Evolutionary conservation across 1,284 basidiomycete species (phyloP), one percentile per base, ranked within the genome.

Genomic region (Papiliotrema laurentii): DNA sequence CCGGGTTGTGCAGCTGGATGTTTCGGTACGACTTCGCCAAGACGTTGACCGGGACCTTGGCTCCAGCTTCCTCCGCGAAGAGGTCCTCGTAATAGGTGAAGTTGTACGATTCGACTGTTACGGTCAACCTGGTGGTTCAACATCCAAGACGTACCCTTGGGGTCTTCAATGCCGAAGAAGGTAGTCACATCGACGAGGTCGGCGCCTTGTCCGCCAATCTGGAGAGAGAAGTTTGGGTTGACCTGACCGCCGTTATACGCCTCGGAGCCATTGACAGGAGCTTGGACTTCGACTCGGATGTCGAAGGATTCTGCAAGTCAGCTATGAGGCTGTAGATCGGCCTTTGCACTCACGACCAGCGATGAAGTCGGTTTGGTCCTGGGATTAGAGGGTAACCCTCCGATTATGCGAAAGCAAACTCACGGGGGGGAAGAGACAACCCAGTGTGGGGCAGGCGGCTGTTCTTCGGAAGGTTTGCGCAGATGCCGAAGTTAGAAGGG

Each of bases 221-320:
- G 61, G 45, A 77, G 51, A 24, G 55, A 44, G 45, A 75, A 75
- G 39, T 65, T 61, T 5, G 55, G 33, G 57, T 62, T 54, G 27
- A 66, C 63, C 6, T 54, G 51, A 46, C 75, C 75, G 45, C 60
- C 56, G 64, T 74, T 74, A 59, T 62, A 75, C 1, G 74, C 67
- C 51, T 71, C 64, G 3, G 70, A 58, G 21, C 74, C 74, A 55
- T 75, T 75, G 13, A 68, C 59, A 9, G 74, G 75, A 1, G 75
- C 75, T 51, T 76, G 75, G 6, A 74, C 67, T 58, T 75, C 68
- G 34, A 65, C 47, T 13, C 68, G 62, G 50, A 72, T 68, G 57
- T 71, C 69, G 43, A 71, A 70, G 4, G 61, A 58, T 48, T 68
- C 62, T 60, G 49, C 3, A 11, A 14, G 19, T 42, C 37, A 39